These are phyloP conservation scores for Saturnispora halmiae DNA, from an alignment of 805 yeast genomes.

Conservation along the genomic window DNA sequence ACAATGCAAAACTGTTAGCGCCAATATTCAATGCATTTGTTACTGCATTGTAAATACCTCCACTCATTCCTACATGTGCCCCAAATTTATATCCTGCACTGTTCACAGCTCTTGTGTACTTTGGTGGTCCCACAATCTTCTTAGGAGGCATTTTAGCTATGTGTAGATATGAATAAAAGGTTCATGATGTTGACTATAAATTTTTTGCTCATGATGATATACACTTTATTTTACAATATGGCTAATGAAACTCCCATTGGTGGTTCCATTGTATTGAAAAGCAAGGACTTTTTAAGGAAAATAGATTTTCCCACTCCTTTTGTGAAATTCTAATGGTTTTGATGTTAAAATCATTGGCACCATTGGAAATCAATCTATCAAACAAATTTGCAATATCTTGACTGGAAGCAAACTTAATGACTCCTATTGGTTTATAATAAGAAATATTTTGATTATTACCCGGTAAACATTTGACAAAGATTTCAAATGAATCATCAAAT, in stretches of 20 bases:
- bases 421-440: slow-evolving; percentile 2
- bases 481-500: slow-evolving; percentile 12
- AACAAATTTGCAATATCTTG: slow-evolving; percentile 2
- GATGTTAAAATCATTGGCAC: background rate
- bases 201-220: background rate
- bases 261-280: background rate
- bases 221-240: background rate
- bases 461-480: slow-evolving; percentile 7
- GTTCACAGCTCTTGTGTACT: slow-evolving; percentile 33
- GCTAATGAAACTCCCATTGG: background rate
- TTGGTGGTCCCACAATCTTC: slow-evolving; percentile 11
- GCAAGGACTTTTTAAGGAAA: background rate
- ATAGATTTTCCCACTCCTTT: background rate
- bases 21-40: slow-evolving; percentile 40
- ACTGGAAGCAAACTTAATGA: slow-evolving; percentile 1
- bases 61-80: slow-evolving; percentile 79
- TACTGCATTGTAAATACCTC: slow-evolving; percentile 44
- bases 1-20: slow-evolving; percentile 82
- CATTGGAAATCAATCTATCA: background rate
- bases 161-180: too few species aligned
- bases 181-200: too few species aligned
- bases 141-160: slow-evolving; percentile 26
- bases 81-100: slow-evolving; percentile 56
- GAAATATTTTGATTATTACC: background rate
- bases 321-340: background rate